Base-by-base conservation (phyloP, 371 early-diverging fungal species). In the Mucor racemosus region DNA sequence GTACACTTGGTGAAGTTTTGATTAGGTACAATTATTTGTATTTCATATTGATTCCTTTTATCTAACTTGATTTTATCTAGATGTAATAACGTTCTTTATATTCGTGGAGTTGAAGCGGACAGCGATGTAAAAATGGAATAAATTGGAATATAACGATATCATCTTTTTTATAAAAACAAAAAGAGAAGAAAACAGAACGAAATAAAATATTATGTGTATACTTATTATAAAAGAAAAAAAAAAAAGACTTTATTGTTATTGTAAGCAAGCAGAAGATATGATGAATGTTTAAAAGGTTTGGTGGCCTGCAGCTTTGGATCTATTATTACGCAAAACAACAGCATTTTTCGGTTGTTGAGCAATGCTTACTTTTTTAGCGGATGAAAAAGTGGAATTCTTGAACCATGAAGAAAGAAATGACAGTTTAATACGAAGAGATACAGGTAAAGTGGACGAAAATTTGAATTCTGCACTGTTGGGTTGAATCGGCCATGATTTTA, bases 1-100 rank as follows among this genome's bases (percentile, higher is more conserved):
- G 97, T 46, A 88, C 89, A 62, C 81, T 96, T 44, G 97, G 97
- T 36, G 97, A 99, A 84, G 92, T 99, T 6, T 83, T 97, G 71
- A 95, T 99, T 66, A 86, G 94, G 92, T 90, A 80, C 57, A 48
- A 21, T 38, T 7, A 56, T 56, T 3, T 10, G 15, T 36, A 7
- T n/a, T 10, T 56, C 36, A 56, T 17, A 8, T 34, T 3, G 7
- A 56, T 7, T 10, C 10, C 2, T 38, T 36, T n/a, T 14, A 14
- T 21, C 38, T 17, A 50, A 39, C n/a, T 14, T 6, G 21, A 15
- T 39, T 44, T 19, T 19, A 7, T 34, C 31, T 79, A 89, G 94
- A 72, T 95, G 96, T 83, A 95, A 95, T 78, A 95, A 95, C 58
- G 91, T 95, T 8, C 75, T 95, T 19, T 95, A 93, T 73, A 86